Conservation (phyloP, 2,329 filamentous ascomycete species). For the Penicillium sp. region DNA sequence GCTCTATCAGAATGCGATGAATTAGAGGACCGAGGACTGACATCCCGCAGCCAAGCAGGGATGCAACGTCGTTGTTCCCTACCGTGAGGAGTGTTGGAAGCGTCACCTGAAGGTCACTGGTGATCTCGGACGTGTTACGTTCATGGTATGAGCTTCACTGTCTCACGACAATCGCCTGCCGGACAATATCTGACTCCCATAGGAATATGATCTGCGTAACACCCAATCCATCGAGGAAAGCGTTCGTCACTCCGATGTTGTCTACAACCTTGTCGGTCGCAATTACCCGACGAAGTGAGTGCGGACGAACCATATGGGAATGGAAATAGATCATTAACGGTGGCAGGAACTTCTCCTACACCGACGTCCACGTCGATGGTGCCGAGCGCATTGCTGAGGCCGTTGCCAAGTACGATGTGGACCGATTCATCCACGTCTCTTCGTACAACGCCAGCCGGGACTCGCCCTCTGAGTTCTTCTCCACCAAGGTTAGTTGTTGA, state of each 20-base stretch:
- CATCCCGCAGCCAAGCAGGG: slow-evolving; percentile 68
- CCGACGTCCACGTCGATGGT: slow-evolving; percentile 90
- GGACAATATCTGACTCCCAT: slow-evolving; percentile 6
- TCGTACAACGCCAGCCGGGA: slow-evolving; percentile 81
- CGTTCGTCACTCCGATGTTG: slow-evolving; percentile 92
- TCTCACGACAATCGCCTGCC: background rate
- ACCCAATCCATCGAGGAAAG: slow-evolving; percentile 94
- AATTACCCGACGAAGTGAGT: slow-evolving; percentile 91
- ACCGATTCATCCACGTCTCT: slow-evolving; percentile 94
- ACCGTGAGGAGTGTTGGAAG: slow-evolving; percentile 96
- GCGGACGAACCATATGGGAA: background rate
- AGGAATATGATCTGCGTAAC: slow-evolving; percentile 95
- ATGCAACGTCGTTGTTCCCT: slow-evolving; percentile 90
- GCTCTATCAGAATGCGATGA: background rate
- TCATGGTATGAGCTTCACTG: slow-evolving; percentile 57
- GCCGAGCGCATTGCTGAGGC: slow-evolving; percentile 88
- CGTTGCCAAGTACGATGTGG: slow-evolving; percentile 94
- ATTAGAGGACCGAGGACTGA: slow-evolving; percentile 18
- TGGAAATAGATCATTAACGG: slow-evolving; percentile 28
- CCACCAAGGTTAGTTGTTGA: slow-evolving; percentile 65
- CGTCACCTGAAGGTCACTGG: slow-evolving; percentile 94
- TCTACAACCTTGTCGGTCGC: slow-evolving; percentile 92
- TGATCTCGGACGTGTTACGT: slow-evolving; percentile 82
- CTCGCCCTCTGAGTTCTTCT: slow-evolving; percentile 82
- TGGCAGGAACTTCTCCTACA: slow-evolving; percentile 81